Base-by-base conservation (phyloP, 2,329 filamentous ascomycete species). In the Fusarium odoratissimum region DNA sequence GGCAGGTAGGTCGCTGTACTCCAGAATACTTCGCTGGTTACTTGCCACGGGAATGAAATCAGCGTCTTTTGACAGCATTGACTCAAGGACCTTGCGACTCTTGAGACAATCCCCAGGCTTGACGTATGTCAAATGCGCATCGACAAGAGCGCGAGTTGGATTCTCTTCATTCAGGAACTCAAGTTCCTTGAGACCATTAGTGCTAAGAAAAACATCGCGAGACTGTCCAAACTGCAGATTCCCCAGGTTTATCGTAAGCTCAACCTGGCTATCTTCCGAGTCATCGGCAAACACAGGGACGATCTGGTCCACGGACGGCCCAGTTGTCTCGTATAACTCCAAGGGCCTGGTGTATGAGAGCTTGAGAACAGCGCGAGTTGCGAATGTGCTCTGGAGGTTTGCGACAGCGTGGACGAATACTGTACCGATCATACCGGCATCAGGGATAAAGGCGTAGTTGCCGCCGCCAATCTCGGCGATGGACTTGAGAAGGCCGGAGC, bases 351-450 rank as follows among this genome's bases (percentile, higher is more conserved):
- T 79, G 54, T 84, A 86, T 0, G 73, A 79, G 25, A 91, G 66
- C 5, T 78, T 79, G 4, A 91, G 77, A 0, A 73, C 79, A 6
- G 85, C 86, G 2, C 82, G 80, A 8, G 82, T 86, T 5, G 88
- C 88, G 67, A 85, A 90, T 0, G 89, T 91, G 5, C 86, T 84
- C 73, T 90, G 89, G 4, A 91, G 77, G 70, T 91, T 90, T 23
- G 89, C 89, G 5, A 91, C 84, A 4, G 90, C 88, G 73, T 91
- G 88, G 6, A 90, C 84, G 67, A 91, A 91, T 7, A 90, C 88
- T 6, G 89, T 91, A 6, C 87, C 87, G 66, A 91, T 87, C 88
- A 91, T 90, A 65, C 88, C 87, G 0, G 87, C 85, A 60, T 91
- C 89, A 0, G 89, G 87, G 23, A 91, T 91, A 70, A 91, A 91